Evolutionary conservation across 371 early-diverging fungal species (phyloP), one percentile per base, ranked within the genome.

Genomic region (Circinella minor): DNA sequence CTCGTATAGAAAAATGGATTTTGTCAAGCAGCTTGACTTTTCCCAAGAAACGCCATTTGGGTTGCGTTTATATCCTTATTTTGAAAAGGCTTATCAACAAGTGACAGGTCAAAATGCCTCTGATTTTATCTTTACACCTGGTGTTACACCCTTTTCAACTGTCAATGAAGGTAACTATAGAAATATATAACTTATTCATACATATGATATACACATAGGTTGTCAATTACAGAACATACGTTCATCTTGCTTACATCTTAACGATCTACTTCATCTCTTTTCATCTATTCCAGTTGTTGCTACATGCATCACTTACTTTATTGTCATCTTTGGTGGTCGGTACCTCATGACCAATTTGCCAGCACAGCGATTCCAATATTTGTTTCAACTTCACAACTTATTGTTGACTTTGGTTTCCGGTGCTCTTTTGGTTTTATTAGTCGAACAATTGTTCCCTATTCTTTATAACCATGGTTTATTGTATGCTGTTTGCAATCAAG

Each of bases 381-480:
- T 90, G 27, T 91, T 92, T 72, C 88, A 91, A 72, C 39, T 89
- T 63, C 94, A 94, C 81, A 94, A 94, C 82, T 76, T 92, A 47
- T 51, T 90, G 67, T 83, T 94, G 80, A 90, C 91, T 15, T 57
- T 86, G 1, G 84, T 85, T 51, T 92, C 92, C 34, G 86, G 81
- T 34, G 81, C 86, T 15, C 74, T 94, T 59, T 78, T 93, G 62
- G 69, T 88, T 27, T 76, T 89, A 60, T 88, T 92, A 73, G 73
- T 90, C 67, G 93, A 93, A 81, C 89, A 92, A 77, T 71, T 92
- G 14, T 71, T 87, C 68, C 91, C 92, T 8, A 88, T 87, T 47
- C 64, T 89, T 59, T 75, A 76, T 71, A 76, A 85, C 61, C 77
- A 91, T 60, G 93, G 93, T 54, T 71, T 92, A 15, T 86, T 90